These are phyloP conservation scores for Huntiella savannae DNA, from an alignment of 2,329 filamentous ascomycete species.

Conservation along the genomic window DNA sequence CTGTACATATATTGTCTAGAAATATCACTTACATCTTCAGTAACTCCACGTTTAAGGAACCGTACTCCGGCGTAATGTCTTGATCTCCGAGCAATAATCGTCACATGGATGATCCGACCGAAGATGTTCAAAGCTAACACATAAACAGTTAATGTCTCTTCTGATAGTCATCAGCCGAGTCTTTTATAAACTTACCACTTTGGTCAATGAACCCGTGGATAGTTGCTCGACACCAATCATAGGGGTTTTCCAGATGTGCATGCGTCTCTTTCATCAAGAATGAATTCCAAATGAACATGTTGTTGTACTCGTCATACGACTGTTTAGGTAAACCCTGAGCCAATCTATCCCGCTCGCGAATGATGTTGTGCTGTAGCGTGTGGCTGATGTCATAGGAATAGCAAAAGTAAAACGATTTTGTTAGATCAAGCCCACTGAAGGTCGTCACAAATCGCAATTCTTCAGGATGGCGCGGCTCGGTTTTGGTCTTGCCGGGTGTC, in stretches of 20 bases:
- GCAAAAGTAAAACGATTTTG: conserved; percentile 90
- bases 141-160: conserved; percentile 64
- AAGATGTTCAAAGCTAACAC: conserved; percentile 54
- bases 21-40: conserved; percentile 42
- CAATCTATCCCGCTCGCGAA: conserved; percentile 54
- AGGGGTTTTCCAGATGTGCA: conserved; percentile 53
- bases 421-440: conserved; percentile 76
- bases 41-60: conserved; percentile 85
- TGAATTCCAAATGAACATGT: conserved; percentile 98
- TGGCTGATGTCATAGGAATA: conserved; percentile 93
- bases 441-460: conserved; percentile 80
- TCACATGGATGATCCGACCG: conserved; percentile 75
- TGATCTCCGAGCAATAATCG: conserved; percentile 80
- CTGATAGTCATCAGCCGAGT: background rate
- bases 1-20: background rate
- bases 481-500: conserved; percentile 54
- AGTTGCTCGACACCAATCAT: conserved; percentile 89
- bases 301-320: conserved; percentile 33
- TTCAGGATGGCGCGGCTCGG: conserved; percentile 65
- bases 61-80: conserved; percentile 85
- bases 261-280: conserved; percentile 65
- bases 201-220: conserved; percentile 96
- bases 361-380: conserved; percentile 83
- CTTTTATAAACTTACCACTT: conserved; percentile 28
- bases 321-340: conserved; percentile 22